These are phyloP conservation scores for Neocatenulostroma microsporum DNA, from an alignment of 2,329 filamentous ascomycete species.

Conservation along the genomic window DNA sequence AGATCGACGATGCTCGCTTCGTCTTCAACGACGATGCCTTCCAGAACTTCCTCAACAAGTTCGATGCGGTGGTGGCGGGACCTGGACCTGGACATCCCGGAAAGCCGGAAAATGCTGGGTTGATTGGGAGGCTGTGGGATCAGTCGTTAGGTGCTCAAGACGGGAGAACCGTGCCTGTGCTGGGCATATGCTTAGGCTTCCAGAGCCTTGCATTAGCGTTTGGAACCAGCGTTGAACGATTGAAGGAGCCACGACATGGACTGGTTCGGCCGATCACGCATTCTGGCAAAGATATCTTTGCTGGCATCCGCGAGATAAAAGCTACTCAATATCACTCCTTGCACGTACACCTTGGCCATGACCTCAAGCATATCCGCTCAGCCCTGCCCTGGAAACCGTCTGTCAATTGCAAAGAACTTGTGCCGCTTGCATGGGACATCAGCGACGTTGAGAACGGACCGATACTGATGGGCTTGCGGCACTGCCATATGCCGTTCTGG, in stretches of 20 bases:
- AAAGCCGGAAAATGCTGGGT: conserved; percentile 66
- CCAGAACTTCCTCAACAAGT: conserved; percentile 46
- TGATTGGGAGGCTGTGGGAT: conserved; percentile 71
- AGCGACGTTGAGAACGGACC: conserved; percentile 41
- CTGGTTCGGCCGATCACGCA: conserved; percentile 65
- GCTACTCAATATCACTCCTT: conserved; percentile 72
- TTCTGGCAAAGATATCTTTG: conserved; percentile 56
- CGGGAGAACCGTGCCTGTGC: conserved; percentile 72
- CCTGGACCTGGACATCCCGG: conserved; percentile 81
- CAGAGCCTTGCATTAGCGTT: conserved; percentile 68
- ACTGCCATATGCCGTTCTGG: conserved; percentile 65
- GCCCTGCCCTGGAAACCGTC: conserved; percentile 35
- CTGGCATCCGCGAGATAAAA: conserved; percentile 50
- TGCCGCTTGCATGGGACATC: conserved; percentile 44
- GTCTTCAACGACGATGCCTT: conserved; percentile 31
- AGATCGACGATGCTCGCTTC: conserved; percentile 51
- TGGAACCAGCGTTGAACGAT: conserved; percentile 57
- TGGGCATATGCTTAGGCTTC: conserved; percentile 86
- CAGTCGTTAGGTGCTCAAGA: no score
- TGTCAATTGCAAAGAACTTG: conserved; percentile 29
- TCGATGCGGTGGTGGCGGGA: conserved; percentile 81
- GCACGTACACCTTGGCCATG: conserved; percentile 37
- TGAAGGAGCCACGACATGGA: conserved; percentile 72
- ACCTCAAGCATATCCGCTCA: conserved; percentile 23
- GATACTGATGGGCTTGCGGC: conserved; percentile 72